Percentiles rank a stretch among this genome's conserved stretches.
phyloP scores from a whole-genome alignment of 768 basidiomycete genomes.

The Rhodotorula taiwanensis region DNA sequence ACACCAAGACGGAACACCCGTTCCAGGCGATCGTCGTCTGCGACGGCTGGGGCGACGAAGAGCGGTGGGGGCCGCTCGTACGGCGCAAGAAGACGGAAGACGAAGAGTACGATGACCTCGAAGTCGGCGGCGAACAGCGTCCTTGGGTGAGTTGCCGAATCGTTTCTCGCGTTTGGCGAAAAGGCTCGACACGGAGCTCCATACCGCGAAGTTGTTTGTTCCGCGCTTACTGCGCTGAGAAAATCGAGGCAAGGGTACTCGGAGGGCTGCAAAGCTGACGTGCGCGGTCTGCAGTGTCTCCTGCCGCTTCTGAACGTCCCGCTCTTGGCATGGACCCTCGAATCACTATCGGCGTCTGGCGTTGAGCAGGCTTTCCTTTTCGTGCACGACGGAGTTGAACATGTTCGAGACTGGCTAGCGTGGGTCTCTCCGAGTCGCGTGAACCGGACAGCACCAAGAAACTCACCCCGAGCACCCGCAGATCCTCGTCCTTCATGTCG shows the following conservation, averaged over 20 bases:
- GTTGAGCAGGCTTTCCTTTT: conserved; percentile 95
- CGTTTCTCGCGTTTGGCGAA: too few species aligned
- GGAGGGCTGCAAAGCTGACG: not conserved
- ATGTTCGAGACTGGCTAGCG: conserved; percentile 78
- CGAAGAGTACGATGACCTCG: conserved; percentile 31
- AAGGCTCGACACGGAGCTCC: too few species aligned
- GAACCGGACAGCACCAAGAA: not conserved
- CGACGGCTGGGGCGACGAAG: conserved; percentile 49
- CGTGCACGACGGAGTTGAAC: conserved; percentile 80
- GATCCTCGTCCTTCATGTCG: conserved; percentile 6
- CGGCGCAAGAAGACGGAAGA: conserved; percentile 34
- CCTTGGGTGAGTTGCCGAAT: conserved; percentile 57
- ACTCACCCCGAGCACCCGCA: conserved; percentile 8
- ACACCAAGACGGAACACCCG: conserved; percentile 68
- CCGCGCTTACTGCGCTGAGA: too few species aligned
- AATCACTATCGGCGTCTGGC: conserved; percentile 85
- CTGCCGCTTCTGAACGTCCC: conserved; percentile 91
- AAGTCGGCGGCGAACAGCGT: conserved; percentile 58
- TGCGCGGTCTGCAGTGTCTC: conserved; percentile 57
- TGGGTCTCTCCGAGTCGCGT: conserved; percentile 49
- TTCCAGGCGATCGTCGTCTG: conserved; percentile 92
- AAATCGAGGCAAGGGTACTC: conserved; percentile 43
- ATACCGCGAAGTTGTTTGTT: too few species aligned
- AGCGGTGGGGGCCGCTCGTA: conserved; percentile 38
- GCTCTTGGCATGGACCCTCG: conserved; percentile 91